A percentile compares a stretch with the other conserved stretches of the same genome.
Evolutionary conservation across 78 protist species (phyloP).

Genomic region (Cavenderia fasciculata): DNA sequence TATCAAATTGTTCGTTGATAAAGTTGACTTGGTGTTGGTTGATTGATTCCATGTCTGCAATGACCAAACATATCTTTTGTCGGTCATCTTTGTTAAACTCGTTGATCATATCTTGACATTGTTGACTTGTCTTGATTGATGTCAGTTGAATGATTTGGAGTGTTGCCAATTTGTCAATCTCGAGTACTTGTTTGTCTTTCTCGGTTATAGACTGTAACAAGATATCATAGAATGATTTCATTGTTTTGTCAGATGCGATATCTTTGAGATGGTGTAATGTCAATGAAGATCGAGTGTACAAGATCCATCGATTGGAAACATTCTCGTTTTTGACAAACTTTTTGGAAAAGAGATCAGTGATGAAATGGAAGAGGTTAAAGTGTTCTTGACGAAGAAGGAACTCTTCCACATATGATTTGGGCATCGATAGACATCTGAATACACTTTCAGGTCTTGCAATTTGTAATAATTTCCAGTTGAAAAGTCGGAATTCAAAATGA

Average conservation of each 20-base stretch:
- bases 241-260: neutral
- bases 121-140: slow-evolving; percentile 1
- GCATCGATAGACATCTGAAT: slow-evolving; percentile 20
- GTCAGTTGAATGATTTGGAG: slow-evolving; percentile 23
- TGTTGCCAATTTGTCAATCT: too few relatives aligned
- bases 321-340: neutral
- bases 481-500: neutral
- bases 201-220: neutral
- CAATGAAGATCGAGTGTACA: slow-evolving; percentile 49
- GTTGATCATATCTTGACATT: neutral
- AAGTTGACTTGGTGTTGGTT: slow-evolving; percentile 55
- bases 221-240: neutral
- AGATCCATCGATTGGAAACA: slow-evolving; percentile 2
- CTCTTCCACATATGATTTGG: slow-evolving; percentile 33
- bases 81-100: neutral
- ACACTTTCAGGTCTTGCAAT: slow-evolving; percentile 66
- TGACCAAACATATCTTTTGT: slow-evolving; percentile 6
- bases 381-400: slow-evolving; percentile 67
- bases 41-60: slow-evolving; percentile 30
- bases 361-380: slow-evolving; percentile 31
- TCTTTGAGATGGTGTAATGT: slow-evolving; percentile 35
- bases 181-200: neutral
- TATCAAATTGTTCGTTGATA: neutral
- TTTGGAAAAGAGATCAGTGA: neutral
- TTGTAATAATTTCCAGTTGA: slow-evolving; percentile 34